These are phyloP conservation scores for Areca catechu DNA, from an alignment of 176 grass and related monocot genomes.

Conservation along the genomic window DNA sequence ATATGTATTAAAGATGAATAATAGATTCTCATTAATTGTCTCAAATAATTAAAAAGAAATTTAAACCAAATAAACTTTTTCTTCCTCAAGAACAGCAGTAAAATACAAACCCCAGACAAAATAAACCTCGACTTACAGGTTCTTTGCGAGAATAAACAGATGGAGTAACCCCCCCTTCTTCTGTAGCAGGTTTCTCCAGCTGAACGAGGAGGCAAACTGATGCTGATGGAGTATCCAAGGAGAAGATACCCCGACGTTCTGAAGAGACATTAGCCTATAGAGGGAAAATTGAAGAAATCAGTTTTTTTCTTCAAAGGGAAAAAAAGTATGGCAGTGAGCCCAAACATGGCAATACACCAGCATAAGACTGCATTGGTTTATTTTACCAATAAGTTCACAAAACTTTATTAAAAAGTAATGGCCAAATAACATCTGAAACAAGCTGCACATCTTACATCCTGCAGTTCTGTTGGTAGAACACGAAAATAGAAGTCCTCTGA, in stretches of 20 bases:
- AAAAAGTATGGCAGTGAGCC: not conserved
- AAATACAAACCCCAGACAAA: no score
- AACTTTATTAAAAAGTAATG: no score
- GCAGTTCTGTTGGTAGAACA: conserved; percentile 69
- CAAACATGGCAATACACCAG: no score
- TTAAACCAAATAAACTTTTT: no score
- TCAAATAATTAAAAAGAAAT: no score
- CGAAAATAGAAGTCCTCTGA: conserved; percentile 88
- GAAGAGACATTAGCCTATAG: conserved; percentile 56
- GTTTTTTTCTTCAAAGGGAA: conserved; percentile 8
- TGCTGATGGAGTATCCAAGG: conserved; percentile 73
- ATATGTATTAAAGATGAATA: no score
- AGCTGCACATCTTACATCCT: conserved; percentile 60
- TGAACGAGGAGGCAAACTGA: conserved; percentile 92
- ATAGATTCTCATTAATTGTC: no score
- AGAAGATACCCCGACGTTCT: conserved; percentile 62
- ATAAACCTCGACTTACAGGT: conserved; percentile 54
- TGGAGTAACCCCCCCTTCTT: conserved; percentile 92
- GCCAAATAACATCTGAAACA: not conserved
- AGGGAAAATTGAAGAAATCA: conserved; percentile 17
- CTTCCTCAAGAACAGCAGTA: no score
- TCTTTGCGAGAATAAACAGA: conserved; percentile 99
- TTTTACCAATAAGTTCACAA: no score
- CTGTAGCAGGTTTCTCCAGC: conserved; percentile 78
- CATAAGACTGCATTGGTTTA: no score